Conservation (phyloP, 148 eudicot species). For the Arbutus unedo region DNA sequence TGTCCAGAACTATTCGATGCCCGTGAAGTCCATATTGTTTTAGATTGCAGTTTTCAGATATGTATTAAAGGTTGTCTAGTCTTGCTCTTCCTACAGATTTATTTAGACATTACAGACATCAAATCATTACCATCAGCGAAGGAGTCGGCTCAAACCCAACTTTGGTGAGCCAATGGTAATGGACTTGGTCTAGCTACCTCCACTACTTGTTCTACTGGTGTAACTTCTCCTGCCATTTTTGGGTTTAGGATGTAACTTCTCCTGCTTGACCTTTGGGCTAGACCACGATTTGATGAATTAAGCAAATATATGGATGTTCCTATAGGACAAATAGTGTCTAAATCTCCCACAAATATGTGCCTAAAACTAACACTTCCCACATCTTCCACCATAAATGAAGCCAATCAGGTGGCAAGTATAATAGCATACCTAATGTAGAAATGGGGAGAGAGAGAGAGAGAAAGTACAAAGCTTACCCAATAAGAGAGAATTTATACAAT, state of each 20-base stretch:
- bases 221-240: too few species aligned
- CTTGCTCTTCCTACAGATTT: too few species aligned
- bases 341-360: not conserved
- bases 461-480: not conserved
- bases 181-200: too few species aligned
- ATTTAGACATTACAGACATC: not conserved
- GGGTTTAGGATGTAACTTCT: too few species aligned
- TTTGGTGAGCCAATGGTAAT: not conserved
- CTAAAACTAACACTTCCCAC: not conserved
- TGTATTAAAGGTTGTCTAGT: too few species aligned
- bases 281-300: not conserved
- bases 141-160: not conserved
- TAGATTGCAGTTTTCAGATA: too few species aligned
- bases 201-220: too few species aligned
- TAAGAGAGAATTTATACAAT: too few species aligned
- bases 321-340: not conserved
- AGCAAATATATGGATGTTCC: not conserved
- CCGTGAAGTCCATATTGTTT: too few species aligned
- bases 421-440: not conserved
- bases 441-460: not conserved
- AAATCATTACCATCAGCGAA: not conserved
- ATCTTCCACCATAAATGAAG: not conserved
- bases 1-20: too few species aligned
- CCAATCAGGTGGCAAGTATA: not conserved
- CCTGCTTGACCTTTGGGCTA: not conserved